phyloP scores from a whole-genome alignment of 805 yeast genomes.

The Debaryomyces maramus region DNA sequence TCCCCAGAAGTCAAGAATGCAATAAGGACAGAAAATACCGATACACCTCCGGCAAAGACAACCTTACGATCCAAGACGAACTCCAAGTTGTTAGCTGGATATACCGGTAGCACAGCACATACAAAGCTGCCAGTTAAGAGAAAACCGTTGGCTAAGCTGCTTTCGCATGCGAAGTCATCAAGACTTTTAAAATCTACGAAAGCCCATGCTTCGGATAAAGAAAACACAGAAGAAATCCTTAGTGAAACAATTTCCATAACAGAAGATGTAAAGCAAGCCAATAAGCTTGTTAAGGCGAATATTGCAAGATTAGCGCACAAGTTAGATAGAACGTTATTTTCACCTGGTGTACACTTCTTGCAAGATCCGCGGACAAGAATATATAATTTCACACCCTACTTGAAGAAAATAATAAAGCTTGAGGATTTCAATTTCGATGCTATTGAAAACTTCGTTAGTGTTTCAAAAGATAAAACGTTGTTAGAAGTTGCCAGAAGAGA shows the following conservation, averaged over 20 bases:
- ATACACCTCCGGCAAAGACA: not conserved
- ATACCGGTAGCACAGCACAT: constrained; percentile 1
- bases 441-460: constrained; percentile 58
- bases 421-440: constrained; percentile 65
- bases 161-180: not conserved
- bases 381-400: constrained; percentile 62
- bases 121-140: constrained; percentile 1
- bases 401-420: constrained; percentile 60
- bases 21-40: constrained; percentile 3
- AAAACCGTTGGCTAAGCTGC: not conserved
- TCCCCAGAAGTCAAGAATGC: constrained; percentile 14
- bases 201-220: not conserved
- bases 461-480: constrained; percentile 63
- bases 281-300: constrained; percentile 18
- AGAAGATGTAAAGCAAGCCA: constrained; percentile 12
- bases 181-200: not conserved
- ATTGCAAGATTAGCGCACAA: constrained; percentile 65
- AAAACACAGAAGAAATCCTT: not conserved
- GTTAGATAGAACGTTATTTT: constrained; percentile 70
- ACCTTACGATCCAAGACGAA: constrained; percentile 4
- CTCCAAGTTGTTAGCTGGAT: constrained; percentile 2
- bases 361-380: constrained; percentile 77
- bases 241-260: constrained; percentile 5
- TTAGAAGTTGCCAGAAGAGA: constrained; percentile 43
- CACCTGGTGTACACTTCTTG: constrained; percentile 77